Percentiles rank a stretch among this genome's conserved stretches.
Evolutionary conservation across 2,329 filamentous ascomycete species (phyloP).

Genomic region (Monosporascus sp.): DNA sequence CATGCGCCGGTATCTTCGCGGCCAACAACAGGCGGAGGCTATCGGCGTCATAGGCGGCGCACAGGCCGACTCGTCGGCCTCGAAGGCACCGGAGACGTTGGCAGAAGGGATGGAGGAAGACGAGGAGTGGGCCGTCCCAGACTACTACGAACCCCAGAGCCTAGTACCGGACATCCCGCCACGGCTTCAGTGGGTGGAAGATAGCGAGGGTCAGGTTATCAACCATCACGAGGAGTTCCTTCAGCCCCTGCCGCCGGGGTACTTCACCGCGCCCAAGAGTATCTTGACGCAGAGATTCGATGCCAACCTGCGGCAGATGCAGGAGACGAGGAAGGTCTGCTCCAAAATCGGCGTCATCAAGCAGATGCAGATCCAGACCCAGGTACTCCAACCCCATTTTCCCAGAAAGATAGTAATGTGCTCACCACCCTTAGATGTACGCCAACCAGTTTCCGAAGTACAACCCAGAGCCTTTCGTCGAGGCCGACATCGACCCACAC

Average conservation of each 20-base stretch:
- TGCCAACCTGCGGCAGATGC: conserved; percentile 88
- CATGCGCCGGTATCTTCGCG: conserved; percentile 83
- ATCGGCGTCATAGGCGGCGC: conserved; percentile 35
- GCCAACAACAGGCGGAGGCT: conserved; percentile 64
- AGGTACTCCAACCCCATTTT: conserved; percentile 49
- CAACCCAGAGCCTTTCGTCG: conserved; percentile 80
- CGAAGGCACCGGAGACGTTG: conserved; percentile 64
- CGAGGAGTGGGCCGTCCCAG: conserved; percentile 77
- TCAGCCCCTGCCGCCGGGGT: conserved; percentile 66
- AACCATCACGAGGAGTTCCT: conserved; percentile 84
- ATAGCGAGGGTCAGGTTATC: conserved; percentile 81
- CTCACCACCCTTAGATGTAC: conserved; percentile 62
- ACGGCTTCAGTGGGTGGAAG: conserved; percentile 81
- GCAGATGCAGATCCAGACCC: conserved; percentile 97
- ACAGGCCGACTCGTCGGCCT: conserved; percentile 37
- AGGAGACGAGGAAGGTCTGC: conserved; percentile 92
- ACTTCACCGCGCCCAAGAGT: conserved; percentile 71
- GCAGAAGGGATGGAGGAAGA: conserved; percentile 94
- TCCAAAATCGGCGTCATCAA: conserved; percentile 97
- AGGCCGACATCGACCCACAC: conserved; percentile 81
- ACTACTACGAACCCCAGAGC: conserved; percentile 88
- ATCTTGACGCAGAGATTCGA: conserved; percentile 76
- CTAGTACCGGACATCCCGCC: conserved; percentile 79
- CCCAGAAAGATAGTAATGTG: conserved; percentile 4
- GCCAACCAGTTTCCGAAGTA: conserved; percentile 98